Percentiles rank a stretch among this genome's conserved stretches.
Evolutionary conservation across 1,284 basidiomycete species (phyloP).

Genomic region (Sporisorium scitamineum): DNA sequence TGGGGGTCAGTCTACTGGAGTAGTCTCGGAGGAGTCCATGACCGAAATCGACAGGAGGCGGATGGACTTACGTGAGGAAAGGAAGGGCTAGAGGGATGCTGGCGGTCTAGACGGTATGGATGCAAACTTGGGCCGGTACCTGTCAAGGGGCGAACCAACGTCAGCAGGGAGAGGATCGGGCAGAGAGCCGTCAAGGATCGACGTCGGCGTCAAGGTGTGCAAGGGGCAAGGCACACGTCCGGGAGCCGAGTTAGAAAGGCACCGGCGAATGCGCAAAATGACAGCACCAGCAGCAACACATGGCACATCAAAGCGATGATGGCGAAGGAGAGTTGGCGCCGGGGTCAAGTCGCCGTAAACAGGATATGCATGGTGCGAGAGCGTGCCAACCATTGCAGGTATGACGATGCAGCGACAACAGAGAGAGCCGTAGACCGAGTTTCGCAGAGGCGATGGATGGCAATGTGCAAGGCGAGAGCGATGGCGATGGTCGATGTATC

Average conservation of each 20-base stretch:
- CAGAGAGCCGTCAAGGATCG: conserved; percentile 7
- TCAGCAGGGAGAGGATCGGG: background rate
- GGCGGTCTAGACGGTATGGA: conserved; percentile 11
- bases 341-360: background rate
- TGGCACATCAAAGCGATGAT: background rate
- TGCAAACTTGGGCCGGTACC: conserved; percentile 15
- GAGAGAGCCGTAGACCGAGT: conserved; percentile 1
- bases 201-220: conserved; percentile 10
- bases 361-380: conserved; percentile 24
- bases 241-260: conserved; percentile 1
- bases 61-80: conserved; percentile 13
- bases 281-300: conserved; percentile 14
- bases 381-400: conserved; percentile 14
- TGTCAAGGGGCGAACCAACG: background rate
- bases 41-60: background rate
- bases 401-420: conserved; percentile 13
- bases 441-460: too few relatives aligned
- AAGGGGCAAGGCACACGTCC: conserved; percentile 24
- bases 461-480: background rate
- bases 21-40: background rate
- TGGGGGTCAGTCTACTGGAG: background rate
- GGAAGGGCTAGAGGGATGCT: conserved; percentile 8
- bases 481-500: conserved; percentile 6
- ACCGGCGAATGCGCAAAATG: conserved; percentile 23
- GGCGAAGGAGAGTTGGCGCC: background rate